Conservation (phyloP, 495 filamentous ascomycete species). For the Extremus antarcticus region DNA sequence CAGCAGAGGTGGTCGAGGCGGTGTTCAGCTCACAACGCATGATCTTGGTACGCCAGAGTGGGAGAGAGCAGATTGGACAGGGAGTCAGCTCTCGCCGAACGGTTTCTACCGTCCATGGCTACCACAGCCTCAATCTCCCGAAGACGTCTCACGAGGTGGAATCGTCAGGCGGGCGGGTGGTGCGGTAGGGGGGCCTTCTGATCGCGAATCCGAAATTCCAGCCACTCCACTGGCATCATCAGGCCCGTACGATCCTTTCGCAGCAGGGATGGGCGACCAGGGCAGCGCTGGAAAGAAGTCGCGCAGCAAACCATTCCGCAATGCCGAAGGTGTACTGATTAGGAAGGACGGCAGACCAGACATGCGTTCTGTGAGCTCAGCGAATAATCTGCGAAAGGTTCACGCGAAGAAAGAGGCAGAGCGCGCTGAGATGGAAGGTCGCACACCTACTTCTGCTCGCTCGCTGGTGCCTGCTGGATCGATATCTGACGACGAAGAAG, state of each 20-base stretch:
- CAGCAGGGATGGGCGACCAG: background rate
- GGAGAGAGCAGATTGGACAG: slow-evolving; percentile 26
- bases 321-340: slow-evolving; percentile 34
- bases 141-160: background rate
- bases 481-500: slow-evolving; percentile 4
- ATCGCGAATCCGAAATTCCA: slow-evolving; percentile 3
- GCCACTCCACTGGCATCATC: background rate
- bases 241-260: slow-evolving; percentile 4
- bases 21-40: background rate
- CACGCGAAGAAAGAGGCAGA: slow-evolving; percentile 31
- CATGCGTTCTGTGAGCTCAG: slow-evolving; percentile 30
- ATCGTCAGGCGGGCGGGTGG: background rate
- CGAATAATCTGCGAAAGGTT: slow-evolving; percentile 33
- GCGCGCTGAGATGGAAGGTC: slow-evolving; percentile 12
- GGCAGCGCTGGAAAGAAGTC: slow-evolving; percentile 24
- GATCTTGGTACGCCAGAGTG: slow-evolving; percentile 26
- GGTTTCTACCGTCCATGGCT: slow-evolving; percentile 23
- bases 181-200: background rate
- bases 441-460: slow-evolving; percentile 13
- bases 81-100: slow-evolving; percentile 23
- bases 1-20: slow-evolving; percentile 17
- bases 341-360: slow-evolving; percentile 35
- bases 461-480: slow-evolving; percentile 9
- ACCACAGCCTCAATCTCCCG: background rate
- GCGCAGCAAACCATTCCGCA: slow-evolving; percentile 32